Evolutionary conservation across 306 rosid genomes (phyloP).

Genomic region (Lathyrus oleraceus): DNA sequence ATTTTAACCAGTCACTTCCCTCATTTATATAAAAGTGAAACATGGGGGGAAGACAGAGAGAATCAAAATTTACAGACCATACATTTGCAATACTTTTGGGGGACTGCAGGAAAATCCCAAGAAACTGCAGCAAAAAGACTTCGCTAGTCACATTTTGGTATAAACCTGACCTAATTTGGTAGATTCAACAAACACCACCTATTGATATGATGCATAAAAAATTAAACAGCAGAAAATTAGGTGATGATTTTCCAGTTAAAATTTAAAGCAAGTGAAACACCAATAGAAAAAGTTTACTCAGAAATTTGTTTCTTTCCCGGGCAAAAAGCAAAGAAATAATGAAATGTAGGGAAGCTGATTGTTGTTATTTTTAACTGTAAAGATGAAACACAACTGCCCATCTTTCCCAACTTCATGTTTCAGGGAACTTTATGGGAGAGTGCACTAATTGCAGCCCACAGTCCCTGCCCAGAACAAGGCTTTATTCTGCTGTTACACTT

Average conservation of each 20-base stretch:
- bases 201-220: not conserved
- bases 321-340: not conserved
- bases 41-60: not conserved
- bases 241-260: not conserved
- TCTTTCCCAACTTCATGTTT: conserved; percentile 50
- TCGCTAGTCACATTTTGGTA: conserved; percentile 3
- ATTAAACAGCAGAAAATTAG: not conserved
- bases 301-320: not conserved
- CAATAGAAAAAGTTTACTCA: not conserved
- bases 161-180: not conserved
- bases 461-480: conserved; percentile 48
- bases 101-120: conserved; percentile 1
- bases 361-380: conserved; percentile 42
- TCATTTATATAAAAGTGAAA: no score
- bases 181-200: conserved; percentile 1
- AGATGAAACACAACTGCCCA: conserved; percentile 64
- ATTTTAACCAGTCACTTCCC: no score
- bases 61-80: not conserved
- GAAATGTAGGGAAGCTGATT: conserved; percentile 55
- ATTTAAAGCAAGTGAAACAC: conserved; percentile 1
- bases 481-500: not conserved
- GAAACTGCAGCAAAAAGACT: not conserved
- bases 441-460: conserved; percentile 53
- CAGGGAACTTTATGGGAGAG: conserved; percentile 57
- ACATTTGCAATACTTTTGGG: not conserved